Base-by-base conservation (phyloP, 441 rosid genomes). In the Isatis lusitanica region DNA sequence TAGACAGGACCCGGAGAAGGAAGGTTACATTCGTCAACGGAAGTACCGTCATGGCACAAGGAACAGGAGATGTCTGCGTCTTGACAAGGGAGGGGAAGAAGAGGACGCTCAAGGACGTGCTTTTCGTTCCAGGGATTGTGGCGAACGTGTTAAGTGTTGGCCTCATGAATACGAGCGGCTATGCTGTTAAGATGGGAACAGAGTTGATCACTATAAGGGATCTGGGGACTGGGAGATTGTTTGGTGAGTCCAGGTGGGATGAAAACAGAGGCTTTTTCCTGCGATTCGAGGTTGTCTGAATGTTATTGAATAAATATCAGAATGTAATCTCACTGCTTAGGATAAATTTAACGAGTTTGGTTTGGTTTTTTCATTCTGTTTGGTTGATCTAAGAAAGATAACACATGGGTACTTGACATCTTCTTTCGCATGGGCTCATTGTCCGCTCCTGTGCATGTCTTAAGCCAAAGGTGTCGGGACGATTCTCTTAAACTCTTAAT, bases 91-190 rank as follows among this genome's bases (percentile, higher is more conserved):
- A 63, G 44, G 10, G 55, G 48, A 56, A 56, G 40, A 15, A 6
- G 24, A 40, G 12, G 50, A 61, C 51, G 36, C 42, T 62, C 13
- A 62, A 42, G 38, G 21, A 74, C 17, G 71, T 64, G 40, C 26
- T 73, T 11, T 72, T 9, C 28, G 76, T 72, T 43, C 76, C 70
- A 0, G 30, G 30, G 46, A 24, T 63, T 42, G 38, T 31, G 1
- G 38, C 39, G 43, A 73, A 53, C 31, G 65, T 44, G 17, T 35
- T 73, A 38, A 73, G 76, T 63, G 26, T 72, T 53, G 5, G 13
- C 4, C 56, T 18, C 56, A 1, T 72, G 70, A 4, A 0, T 6
- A 2, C 9, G 59, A 33, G 24, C 17, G 75, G 68, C 7, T 71
- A 33, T 73, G 59, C 6, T 51, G 56, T 51, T 51, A 24, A 51